Base-by-base conservation (phyloP, 164 flowering plant species). In the Nelumbo lutea region DNA sequence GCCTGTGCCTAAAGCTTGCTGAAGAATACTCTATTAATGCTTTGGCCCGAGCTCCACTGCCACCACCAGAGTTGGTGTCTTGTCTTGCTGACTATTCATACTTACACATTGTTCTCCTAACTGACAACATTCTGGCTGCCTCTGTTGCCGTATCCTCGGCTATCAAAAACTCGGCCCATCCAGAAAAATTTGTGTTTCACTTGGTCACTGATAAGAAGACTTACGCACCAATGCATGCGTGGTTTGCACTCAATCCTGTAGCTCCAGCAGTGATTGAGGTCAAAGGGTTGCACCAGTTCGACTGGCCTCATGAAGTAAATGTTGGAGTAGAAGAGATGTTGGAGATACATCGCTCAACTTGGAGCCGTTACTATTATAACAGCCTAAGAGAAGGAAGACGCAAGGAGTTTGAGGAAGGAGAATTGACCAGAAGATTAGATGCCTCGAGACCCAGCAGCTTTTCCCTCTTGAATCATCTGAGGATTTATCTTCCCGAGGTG, bases 131-230 rank as follows among this genome's bases (percentile, higher is more conserved):
- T 59, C 84, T 90, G 63, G 93, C 96, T 67, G 90, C 91, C 45
- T 85, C 88, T 40, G 90, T 87, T 42, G 90, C 83, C 11, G 68
- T 87, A 65, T 75, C 88, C 41, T 90, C 96, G 13, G 69, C 87
- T 6, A 45, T 85, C 2, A 75, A 75, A 70, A 79, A 70, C 68
- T 81, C 90, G 5, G 71, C 58, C 41, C 67, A 76, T 46, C 90
- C 91, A 40, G 86, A 83, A 45, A 84, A 81, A 53, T 63, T 85
- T 73, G 93, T 90, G 42, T 85, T 90, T 73, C 96, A 90, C 69
- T 68, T 90, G 1, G 73, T 90, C 45, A 90, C 96, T 3, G 96
- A 90, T 73, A 90, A 83, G 81, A 88, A 88, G 84, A 90, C 91
- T 39, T 90, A 83, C 61, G 79, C 88, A 13, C 79, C 93, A 6